Evolutionary conservation across 2,329 filamentous ascomycete species (phyloP).

Genomic region (Penicillium sp.): DNA sequence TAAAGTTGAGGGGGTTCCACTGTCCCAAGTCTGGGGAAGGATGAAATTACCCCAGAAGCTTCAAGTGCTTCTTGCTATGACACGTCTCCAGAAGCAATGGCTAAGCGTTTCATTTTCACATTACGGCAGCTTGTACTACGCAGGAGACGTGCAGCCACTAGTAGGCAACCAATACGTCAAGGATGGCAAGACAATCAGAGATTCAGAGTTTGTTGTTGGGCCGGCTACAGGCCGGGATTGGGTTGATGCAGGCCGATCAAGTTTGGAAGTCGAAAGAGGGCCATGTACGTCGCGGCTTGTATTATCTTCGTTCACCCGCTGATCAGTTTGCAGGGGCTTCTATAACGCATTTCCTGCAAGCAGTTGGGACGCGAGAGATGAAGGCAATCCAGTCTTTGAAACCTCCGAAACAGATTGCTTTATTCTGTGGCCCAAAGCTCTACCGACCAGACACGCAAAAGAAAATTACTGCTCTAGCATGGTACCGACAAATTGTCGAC

Average conservation of each 20-base stretch:
- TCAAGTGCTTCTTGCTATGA: conserved; percentile 28
- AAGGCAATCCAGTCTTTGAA: conserved; percentile 25
- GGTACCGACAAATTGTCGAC: conserved; percentile 26
- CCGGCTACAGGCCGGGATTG: conserved; percentile 30
- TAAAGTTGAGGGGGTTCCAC: conserved; percentile 22
- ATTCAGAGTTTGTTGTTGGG: conserved; percentile 28
- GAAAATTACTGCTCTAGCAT: conserved; percentile 26
- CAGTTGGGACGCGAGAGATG: conserved; percentile 25
- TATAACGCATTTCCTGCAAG: conserved; percentile 26
- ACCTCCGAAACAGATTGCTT: conserved; percentile 26
- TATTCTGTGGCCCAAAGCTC: conserved; percentile 32
- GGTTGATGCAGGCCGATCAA: conserved; percentile 26
- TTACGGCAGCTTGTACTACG: conserved; percentile 32
- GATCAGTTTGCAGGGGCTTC: conserved; percentile 25
- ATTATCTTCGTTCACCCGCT: conserved; percentile 13
- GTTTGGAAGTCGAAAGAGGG: conserved; percentile 26
- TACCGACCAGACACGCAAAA: conserved; percentile 26
- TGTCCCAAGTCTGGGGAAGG: conserved; percentile 27
- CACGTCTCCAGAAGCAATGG: conserved; percentile 28
- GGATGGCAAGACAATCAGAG: conserved; percentile 20
- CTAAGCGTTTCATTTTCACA: conserved; percentile 31
- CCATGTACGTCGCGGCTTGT: conserved; percentile 26
- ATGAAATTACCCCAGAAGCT: conserved; percentile 27
- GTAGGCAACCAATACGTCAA: conserved; percentile 24
- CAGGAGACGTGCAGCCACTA: conserved; percentile 21